Base-by-base conservation (phyloP, 1,139 yeast species). In the Eremothecium cymbalariae region DNA sequence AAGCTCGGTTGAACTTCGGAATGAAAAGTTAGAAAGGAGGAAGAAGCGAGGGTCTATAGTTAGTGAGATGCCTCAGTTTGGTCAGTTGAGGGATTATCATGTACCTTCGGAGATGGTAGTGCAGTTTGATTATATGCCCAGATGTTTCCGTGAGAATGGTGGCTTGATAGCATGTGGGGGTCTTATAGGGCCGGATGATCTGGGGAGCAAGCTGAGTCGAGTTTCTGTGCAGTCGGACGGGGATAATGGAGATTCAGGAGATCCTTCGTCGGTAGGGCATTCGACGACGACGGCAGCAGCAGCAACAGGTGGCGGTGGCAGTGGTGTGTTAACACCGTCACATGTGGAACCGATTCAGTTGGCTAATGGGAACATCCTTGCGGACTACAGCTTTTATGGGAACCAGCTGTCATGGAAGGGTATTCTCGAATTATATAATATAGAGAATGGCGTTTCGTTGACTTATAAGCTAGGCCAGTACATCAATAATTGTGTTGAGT, bases 401-500 rank as follows among this genome's bases (percentile, higher is more conserved):
- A 28, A 51, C 56, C 50, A 54, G 8, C 47, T 45, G 26, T 46
- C 57, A n/a, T 62, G 65, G 59, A 72, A 71, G 48, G 94, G 90
- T 1, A 66, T 76, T 32, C 70, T 79, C 44, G 74, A 81, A 2
- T 63, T 79, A 34, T 67, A 69, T 50, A 72, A 70, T 45, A 67
- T 68, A 12, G 62, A 64, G 11, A 65, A 73, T 2, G 67, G 67
- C n/a, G 51, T 55, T 5, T 54, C 66, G 7, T 59, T 66, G 32
- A 71, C 80, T 1, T 68, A 72, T 18, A 72, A 72, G 34, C 59
- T 85, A 28, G 95, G 96, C 0, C 82, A 80, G 32, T 74, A 77
- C 63, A 84, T 86, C 48, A 85, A 85, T 57, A 86, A 86, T 57
- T 75, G 84, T 32, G 93, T 85, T n/a, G 64, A 78, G 1, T 36